These are phyloP conservation scores for Mycena vulgaris DNA, from an alignment of 768 basidiomycete genomes.

Conservation along the genomic window DNA sequence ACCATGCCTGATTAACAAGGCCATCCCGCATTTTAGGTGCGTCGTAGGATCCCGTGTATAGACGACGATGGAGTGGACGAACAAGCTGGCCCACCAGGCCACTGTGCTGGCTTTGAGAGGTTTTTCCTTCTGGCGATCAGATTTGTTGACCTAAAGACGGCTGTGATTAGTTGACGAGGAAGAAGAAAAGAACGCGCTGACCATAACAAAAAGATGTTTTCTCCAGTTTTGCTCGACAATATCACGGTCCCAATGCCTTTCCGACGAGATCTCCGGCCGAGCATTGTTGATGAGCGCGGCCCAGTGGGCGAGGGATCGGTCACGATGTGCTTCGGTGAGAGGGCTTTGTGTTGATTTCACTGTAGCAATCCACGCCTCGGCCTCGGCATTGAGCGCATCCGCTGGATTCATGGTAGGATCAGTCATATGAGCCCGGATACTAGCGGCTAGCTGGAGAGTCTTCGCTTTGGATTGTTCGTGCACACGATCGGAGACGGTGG, in stretches of 20 bases:
- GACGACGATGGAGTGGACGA: neutral
- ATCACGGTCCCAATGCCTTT: slow-evolving; percentile 3
- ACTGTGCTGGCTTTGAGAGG: neutral
- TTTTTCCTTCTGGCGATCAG: neutral
- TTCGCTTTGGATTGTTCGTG: neutral
- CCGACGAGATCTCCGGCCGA: neutral
- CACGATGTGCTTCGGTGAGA: neutral
- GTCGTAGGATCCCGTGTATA: neutral
- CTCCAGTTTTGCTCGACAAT: neutral
- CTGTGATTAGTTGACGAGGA: neutral
- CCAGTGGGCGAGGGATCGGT: neutral
- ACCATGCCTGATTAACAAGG: neutral
- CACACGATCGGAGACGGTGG: neutral
- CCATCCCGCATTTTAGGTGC: neutral
- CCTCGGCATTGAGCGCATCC: neutral
- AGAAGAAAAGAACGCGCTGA: neutral
- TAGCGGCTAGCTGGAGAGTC: neutral
- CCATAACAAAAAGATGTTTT: neutral
- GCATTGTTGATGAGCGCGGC: neutral
- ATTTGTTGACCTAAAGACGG: neutral
- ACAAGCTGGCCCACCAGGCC: neutral
- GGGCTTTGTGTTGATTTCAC: neutral
- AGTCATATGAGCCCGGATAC: neutral
- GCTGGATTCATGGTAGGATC: neutral
- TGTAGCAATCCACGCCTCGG: neutral